These are phyloP conservation scores for Yamadazyma triangularis DNA, from an alignment of 1,139 yeast genomes.

Conservation along the genomic window DNA sequence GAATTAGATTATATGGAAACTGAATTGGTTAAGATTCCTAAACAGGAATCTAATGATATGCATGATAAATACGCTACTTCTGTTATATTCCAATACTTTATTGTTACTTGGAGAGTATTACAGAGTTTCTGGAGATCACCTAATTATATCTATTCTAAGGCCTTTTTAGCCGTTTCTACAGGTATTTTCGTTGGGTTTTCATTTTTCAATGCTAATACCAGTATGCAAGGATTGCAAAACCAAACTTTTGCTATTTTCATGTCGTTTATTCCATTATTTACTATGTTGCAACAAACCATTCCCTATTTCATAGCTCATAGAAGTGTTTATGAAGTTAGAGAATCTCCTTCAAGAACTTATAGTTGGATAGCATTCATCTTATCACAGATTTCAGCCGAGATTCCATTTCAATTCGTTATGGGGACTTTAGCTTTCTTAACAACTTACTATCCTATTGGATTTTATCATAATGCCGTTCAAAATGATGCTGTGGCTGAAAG, in stretches of 20 bases:
- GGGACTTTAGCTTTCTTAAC: conserved; percentile 32
- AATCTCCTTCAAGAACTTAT: conserved; percentile 62
- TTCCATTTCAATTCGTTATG: conserved; percentile 26
- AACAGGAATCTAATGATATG: conserved; percentile 27
- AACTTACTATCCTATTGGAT: conserved; percentile 37
- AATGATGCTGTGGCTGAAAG: conserved; percentile 27
- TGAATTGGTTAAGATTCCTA: conserved; percentile 37
- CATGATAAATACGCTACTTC: conserved; percentile 42
- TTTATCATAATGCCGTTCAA: conserved; percentile 25
- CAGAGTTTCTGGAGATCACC: conserved; percentile 79
- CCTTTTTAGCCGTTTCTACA: conserved; percentile 47
- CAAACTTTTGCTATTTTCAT: conserved; percentile 67
- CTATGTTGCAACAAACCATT: conserved; percentile 65
- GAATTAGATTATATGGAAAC: conserved; percentile 44
- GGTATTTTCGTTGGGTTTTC: conserved; percentile 71
- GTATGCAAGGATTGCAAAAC: conserved; percentile 55
- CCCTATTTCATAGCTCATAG: conserved; percentile 69
- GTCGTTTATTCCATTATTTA: conserved; percentile 56
- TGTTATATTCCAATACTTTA: conserved; percentile 40
- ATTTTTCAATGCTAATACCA: conserved; percentile 60
- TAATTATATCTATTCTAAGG: conserved; percentile 61
- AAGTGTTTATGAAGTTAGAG: conserved; percentile 77
- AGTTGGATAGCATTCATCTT: conserved; percentile 41
- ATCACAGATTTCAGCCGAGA: conserved; percentile 29
- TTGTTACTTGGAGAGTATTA: conserved; percentile 53